Evolutionary conservation across 176 grass and related monocot species (phyloP), one percentile per base, ranked within the genome.

Genomic region (Carex littledalei): DNA sequence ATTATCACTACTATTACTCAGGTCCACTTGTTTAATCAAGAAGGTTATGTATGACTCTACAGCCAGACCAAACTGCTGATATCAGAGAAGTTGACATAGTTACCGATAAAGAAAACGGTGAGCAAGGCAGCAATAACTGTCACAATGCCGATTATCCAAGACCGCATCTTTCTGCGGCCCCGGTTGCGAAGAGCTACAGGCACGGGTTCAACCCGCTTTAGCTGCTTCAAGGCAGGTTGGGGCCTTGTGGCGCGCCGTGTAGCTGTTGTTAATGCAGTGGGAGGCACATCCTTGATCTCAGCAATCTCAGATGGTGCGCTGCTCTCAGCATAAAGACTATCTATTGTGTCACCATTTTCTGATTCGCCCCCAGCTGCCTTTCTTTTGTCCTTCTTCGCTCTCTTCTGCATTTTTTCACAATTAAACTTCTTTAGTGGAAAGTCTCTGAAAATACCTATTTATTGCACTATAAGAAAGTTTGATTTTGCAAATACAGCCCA

Each of bases 141-240:
- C 9, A 80, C 66, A 29, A 83, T 87, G 4, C 84, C 80, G 56
- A 90, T 80, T 56, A 99, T 67, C 85, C 94, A 95, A 37, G 92
- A 83, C 5, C 79, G 52, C 81, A 93, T 90, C 60, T 87, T 99
- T 78, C 85, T 91, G 65, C 63, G 91, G 55, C 73, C 67, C 85
- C 68, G 91, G 84, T 99, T 88, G 54, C 91, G 93, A 43, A 95
- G 91, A 49, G 93, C 85, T 16, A 77, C 70, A 20, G 93, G 96
- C 82, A 90, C 85, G 6, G 91, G 91, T 56, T 95, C 71, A 50
- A 93, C 6, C 86, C 78, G 79, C 54, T 93, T 93, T 32, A 89
- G 73, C 86, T 95, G 90, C 90, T 86, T 99, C 63, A 87, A 64
- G 21, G 63, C 83, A 0, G 73, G 50, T 8, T 82, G 80, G 1